Conservation (phyloP, 495 filamentous ascomycete species). For the Cairneyella variabilis region DNA sequence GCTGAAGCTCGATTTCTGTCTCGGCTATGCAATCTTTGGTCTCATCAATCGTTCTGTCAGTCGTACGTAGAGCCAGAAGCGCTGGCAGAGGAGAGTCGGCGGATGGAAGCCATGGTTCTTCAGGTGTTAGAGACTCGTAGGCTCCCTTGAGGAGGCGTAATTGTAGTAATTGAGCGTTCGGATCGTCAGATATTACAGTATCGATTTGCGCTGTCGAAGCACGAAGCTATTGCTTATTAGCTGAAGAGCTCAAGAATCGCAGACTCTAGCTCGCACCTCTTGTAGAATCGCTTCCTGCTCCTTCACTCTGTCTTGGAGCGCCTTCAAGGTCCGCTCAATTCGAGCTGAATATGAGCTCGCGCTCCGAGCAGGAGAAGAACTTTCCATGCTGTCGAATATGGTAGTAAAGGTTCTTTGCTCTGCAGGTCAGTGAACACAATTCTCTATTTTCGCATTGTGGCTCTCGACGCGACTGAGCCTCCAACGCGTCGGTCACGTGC, state of each 20-base stretch:
- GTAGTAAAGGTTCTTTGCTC: too few relatives aligned
- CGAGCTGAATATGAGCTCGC: constrained; percentile 39
- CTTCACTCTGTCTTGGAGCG: constrained; percentile 60
- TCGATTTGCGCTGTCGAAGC: constrained; percentile 30
- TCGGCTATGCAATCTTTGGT: constrained; percentile 55
- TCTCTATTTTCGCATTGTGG: too few relatives aligned
- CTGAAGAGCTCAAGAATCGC: background rate
- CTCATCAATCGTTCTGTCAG: constrained; percentile 57
- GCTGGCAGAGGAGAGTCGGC: constrained; percentile 65
- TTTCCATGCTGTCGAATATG: constrained; percentile 13
- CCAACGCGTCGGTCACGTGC: too few relatives aligned
- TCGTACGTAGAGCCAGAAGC: constrained; percentile 64
- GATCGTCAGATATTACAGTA: constrained; percentile 35
- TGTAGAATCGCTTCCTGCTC: constrained; percentile 62
- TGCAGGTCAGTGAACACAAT: too few relatives aligned
- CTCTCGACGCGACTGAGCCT: too few relatives aligned
- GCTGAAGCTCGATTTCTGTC: constrained; percentile 50
- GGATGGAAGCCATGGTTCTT: constrained; percentile 59
- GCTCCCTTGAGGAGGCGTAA: constrained; percentile 56
- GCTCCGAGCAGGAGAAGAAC: constrained; percentile 10
- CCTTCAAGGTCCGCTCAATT: constrained; percentile 60
- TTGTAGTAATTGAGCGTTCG: constrained; percentile 45
- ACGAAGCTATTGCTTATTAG: constrained; percentile 36
- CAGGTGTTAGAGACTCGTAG: constrained; percentile 57
- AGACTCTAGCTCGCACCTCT: constrained; percentile 33